Conservation (phyloP, 768 basidiomycete genomes). For the Gyrodon lividus region DNA sequence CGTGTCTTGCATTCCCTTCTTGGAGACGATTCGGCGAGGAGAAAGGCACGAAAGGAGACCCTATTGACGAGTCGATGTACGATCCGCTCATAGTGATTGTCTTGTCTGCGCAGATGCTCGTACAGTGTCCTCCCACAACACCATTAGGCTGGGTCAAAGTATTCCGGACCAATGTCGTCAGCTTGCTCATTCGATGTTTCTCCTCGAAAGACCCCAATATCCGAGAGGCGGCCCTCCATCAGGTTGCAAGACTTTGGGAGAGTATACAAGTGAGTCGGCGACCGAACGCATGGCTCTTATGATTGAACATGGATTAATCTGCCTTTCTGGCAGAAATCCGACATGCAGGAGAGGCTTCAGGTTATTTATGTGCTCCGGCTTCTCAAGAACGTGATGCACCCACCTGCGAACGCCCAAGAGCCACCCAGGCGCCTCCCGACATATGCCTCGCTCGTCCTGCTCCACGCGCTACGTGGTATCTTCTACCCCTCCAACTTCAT, state of each 20-base stretch:
- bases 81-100: slow-evolving; percentile 78
- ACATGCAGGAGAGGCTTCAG: slow-evolving; percentile 78
- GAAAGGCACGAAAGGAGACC: slow-evolving; percentile 16
- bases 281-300: not conserved
- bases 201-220: slow-evolving; percentile 62
- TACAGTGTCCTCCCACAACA: slow-evolving; percentile 53
- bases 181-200: slow-evolving; percentile 69
- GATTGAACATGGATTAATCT: not conserved
- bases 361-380: slow-evolving; percentile 66
- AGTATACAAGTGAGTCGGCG: slow-evolving; percentile 55
- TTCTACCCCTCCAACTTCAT: slow-evolving; percentile 88
- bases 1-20: slow-evolving; percentile 68
- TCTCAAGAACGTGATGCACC: slow-evolving; percentile 18
- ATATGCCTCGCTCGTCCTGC: slow-evolving; percentile 76
- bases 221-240: slow-evolving; percentile 58
- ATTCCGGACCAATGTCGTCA: slow-evolving; percentile 76
- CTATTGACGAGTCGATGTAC: slow-evolving; percentile 51
- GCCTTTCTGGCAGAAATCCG: slow-evolving; percentile 42
- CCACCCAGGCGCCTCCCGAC: slow-evolving; percentile 63
- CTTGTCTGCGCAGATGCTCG: slow-evolving; percentile 65
- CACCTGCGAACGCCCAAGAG: slow-evolving; percentile 44
- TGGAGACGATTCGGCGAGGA: slow-evolving; percentile 54
- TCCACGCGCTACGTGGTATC: slow-evolving; percentile 76
- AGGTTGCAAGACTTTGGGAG: slow-evolving; percentile 60
- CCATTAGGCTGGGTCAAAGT: slow-evolving; percentile 80